phyloP scores from a whole-genome alignment of 2,329 filamentous ascomycete species.

The Nannizziopsis arthrosporioides region DNA sequence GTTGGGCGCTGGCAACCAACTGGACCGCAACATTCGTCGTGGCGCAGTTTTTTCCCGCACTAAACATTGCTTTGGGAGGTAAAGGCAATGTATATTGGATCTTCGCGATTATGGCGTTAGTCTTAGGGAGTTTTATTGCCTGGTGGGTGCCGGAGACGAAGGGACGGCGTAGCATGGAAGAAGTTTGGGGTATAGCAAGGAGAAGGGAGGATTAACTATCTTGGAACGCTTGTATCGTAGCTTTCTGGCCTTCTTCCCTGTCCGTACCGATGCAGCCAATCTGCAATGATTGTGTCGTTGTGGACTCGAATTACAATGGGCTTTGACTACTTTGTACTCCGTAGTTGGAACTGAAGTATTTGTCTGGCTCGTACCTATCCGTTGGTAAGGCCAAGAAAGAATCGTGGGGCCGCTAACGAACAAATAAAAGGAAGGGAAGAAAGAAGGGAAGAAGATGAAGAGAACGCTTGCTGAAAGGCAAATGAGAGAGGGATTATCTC shows the following conservation, averaged over 20 bases:
- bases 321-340: too few relatives aligned
- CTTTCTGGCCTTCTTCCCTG: background rate
- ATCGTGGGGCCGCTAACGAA: too few relatives aligned
- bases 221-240: background rate
- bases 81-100: constrained; percentile 81
- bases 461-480: constrained; percentile 1
- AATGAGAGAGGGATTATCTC: constrained; percentile 17
- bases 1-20: constrained; percentile 74
- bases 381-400: too few relatives aligned
- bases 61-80: constrained; percentile 65
- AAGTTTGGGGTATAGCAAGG: constrained; percentile 67
- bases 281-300: background rate
- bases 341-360: too few relatives aligned
- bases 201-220: constrained; percentile 25
- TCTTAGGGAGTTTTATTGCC: constrained; percentile 60
- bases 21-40: constrained; percentile 87
- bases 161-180: constrained; percentile 69
- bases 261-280: background rate
- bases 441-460: constrained; percentile 1
- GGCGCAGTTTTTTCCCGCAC: constrained; percentile 84
- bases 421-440: background rate
- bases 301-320: too few relatives aligned
- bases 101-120: constrained; percentile 63
- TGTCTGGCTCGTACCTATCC: too few relatives aligned
- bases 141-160: constrained; percentile 75